These are phyloP conservation scores for Suillus americanus DNA, from an alignment of 768 basidiomycete genomes.

Conservation along the genomic window DNA sequence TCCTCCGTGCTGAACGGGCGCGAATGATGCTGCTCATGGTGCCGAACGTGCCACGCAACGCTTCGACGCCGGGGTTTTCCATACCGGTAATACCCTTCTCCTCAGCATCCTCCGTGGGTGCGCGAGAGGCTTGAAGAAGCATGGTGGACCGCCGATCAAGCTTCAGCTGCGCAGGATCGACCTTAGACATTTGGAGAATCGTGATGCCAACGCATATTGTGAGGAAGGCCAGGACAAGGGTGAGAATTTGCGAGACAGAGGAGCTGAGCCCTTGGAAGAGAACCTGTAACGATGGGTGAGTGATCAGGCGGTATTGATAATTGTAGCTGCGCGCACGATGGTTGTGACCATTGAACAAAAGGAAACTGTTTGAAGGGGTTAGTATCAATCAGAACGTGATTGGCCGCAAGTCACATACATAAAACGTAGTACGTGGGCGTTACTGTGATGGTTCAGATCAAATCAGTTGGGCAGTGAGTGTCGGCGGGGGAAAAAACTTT, in stretches of 20 bases:
- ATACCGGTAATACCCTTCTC: slow-evolving; percentile 57
- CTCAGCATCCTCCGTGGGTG: slow-evolving; percentile 59
- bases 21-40: slow-evolving; percentile 89
- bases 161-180: slow-evolving; percentile 81
- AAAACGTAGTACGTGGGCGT: slow-evolving; percentile 88
- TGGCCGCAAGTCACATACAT: slow-evolving; percentile 46
- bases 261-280: slow-evolving; percentile 90
- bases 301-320: background rate
- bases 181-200: slow-evolving; percentile 92
- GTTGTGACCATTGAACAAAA: slow-evolving; percentile 85
- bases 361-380: slow-evolving; percentile 50
- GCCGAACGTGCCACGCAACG: slow-evolving; percentile 89
- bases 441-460: slow-evolving; percentile 42
- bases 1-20: slow-evolving; percentile 52
- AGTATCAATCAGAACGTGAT: background rate
- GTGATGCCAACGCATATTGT: slow-evolving; percentile 91
- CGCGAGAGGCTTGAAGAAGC: slow-evolving; percentile 81
- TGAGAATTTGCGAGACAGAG: slow-evolving; percentile 75
- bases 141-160: slow-evolving; percentile 91
- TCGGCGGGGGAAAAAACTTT: slow-evolving; percentile 23
- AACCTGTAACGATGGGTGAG: slow-evolving; percentile 43
- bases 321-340: slow-evolving; percentile 49
- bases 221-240: slow-evolving; percentile 89
- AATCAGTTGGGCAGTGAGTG: slow-evolving; percentile 14
- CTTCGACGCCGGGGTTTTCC: slow-evolving; percentile 93